Percentiles rank a stretch among this genome's conserved stretches.
Conservation (phyloP, 495 filamentous ascomycete genomes). For the Penicillium simplicissimum region DNA sequence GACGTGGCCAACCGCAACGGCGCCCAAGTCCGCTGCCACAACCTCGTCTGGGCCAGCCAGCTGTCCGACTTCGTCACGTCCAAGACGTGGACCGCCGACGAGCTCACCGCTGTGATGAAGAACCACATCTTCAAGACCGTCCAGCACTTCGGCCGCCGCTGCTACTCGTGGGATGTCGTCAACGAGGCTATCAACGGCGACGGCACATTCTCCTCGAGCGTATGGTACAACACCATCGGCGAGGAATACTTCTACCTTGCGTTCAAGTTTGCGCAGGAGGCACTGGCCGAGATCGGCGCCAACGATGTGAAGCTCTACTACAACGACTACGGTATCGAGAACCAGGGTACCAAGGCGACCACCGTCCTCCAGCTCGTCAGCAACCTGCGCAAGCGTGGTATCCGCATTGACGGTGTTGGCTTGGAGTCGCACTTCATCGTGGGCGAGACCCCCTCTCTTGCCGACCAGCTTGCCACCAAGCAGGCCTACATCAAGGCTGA, state of each 20-base stretch:
- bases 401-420: conserved; percentile 62
- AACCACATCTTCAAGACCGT: conserved; percentile 48
- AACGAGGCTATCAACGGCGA: conserved; percentile 54
- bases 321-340: conserved; percentile 68
- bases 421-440: conserved; percentile 60
- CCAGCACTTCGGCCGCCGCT: conserved; percentile 45
- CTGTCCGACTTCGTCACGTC: conserved; percentile 50
- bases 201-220: conserved; percentile 34
- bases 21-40: conserved; percentile 57
- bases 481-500: conserved; percentile 46
- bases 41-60: conserved; percentile 58
- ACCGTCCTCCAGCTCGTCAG: conserved; percentile 48
- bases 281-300: conserved; percentile 29
- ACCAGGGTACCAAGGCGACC: conserved; percentile 50
- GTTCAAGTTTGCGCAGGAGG: conserved; percentile 48
- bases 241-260: conserved; percentile 35
- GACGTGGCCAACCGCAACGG: conserved; percentile 43
- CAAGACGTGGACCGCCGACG: conserved; percentile 47
- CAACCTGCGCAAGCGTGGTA: conserved; percentile 46
- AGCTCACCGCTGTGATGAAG: conserved; percentile 45
- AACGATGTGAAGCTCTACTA: conserved; percentile 57
- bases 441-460: conserved; percentile 46
- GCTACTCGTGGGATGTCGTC: conserved; percentile 53
- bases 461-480: conserved; percentile 39
- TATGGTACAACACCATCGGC: conserved; percentile 30